Percentiles rank a stretch among this genome's conserved stretches.
Evolutionary conservation across 345 rosid genomes (phyloP).

Genomic region (Sonneratia alba): DNA sequence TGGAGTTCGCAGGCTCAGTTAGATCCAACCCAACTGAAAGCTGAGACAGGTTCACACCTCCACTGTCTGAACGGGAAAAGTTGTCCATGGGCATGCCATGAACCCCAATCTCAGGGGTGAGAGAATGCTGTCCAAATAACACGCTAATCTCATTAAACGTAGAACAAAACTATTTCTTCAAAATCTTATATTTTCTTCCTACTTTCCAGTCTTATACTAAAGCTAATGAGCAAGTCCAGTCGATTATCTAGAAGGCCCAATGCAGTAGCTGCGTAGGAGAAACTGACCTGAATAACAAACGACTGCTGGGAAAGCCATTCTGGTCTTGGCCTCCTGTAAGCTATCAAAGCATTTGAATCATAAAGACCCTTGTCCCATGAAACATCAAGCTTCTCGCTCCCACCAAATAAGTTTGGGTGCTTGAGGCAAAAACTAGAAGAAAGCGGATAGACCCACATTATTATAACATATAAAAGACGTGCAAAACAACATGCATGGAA

Average conservation of each 20-base stretch:
- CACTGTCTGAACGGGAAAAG: conserved; percentile 80
- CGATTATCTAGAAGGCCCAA: background rate
- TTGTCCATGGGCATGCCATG: conserved; percentile 71
- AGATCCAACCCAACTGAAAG: conserved; percentile 71
- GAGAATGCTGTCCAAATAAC: conserved; percentile 55
- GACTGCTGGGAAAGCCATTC: conserved; percentile 89
- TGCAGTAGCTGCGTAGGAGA: background rate
- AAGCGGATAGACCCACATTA: conserved; percentile 10
- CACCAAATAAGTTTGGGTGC: conserved; percentile 95
- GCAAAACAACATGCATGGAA: background rate
- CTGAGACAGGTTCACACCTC: conserved; percentile 84
- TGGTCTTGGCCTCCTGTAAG: conserved; percentile 87
- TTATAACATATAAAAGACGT: background rate
- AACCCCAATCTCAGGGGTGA: conserved; percentile 86
- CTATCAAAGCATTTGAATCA: conserved; percentile 76
- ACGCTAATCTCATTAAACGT: conserved; percentile 31
- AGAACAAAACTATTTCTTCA: conserved; percentile 26
- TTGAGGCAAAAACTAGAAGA: conserved; percentile 71
- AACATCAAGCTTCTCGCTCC: conserved; percentile 95
- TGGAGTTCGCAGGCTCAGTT: conserved; percentile 73
- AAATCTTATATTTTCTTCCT: background rate
- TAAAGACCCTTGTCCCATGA: conserved; percentile 86
- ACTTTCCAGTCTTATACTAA: background rate
- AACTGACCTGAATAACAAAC: conserved; percentile 62
- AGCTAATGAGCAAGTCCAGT: background rate